Evolutionary conservation across 352 stramenopile genomes (phyloP), one percentile per base, ranked within the genome.

Genomic region (Chrysophaeum taylorii): DNA sequence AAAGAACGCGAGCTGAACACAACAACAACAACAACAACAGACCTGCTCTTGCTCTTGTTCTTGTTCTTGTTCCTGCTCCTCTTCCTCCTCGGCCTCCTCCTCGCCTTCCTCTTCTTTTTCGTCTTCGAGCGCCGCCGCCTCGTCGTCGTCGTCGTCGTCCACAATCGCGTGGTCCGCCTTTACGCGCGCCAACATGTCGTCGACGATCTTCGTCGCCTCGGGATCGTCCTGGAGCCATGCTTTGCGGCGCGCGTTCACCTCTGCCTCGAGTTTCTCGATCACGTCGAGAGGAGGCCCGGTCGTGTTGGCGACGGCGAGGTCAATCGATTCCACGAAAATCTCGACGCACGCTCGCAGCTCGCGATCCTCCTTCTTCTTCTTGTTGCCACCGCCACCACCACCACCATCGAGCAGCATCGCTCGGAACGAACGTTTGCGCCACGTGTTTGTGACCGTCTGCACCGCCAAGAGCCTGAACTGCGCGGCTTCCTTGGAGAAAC

Each of bases 401-500:
- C 35, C n/a, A n/a, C n/a, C n/a, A n/a, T n/a, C n/a, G n/a, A n/a
- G n/a, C 27, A 91, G 85, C 38, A 99, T 82, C 23, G 90, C 89
- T 33, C 87, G 79, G 68, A 98, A 88, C 14, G 93, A 87, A 54
- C 89, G 81, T 67, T 98, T 98, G 27, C 96, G 87, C 82, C 94
- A 97, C 37, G 97, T 96, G 75, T 99, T 99, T 74, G 93, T 70
- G 41, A 92, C 80, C 69, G 76, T 87, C 70, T 98, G 87, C 72
- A 98, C 93, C 75, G 54, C 91, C 18, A 99, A 82, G 78, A 98
- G 90, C n/a, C 96, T 87, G 50, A 97, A 94, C 76, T 99, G 95
- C 85, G 98, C 96, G 69, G 96, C 96, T 75, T 99, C 96, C 73
- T 95, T 97, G 35, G 94, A 93, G 92, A 99, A 98, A 73, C 94